phyloP scores from a whole-genome alignment of 306 rosid genomes.

The Alnus glutinosa region DNA sequence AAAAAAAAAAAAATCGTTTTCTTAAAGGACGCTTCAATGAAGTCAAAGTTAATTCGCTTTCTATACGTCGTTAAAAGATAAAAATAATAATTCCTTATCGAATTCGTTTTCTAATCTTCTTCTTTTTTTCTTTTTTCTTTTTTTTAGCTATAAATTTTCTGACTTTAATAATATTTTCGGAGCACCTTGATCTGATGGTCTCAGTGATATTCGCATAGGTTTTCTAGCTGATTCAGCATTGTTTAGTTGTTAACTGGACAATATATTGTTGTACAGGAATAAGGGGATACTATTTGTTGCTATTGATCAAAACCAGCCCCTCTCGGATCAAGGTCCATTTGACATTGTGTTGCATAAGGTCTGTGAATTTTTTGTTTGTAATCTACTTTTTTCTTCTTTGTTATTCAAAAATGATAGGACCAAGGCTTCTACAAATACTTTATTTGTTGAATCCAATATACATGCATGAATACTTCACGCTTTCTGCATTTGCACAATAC shows the following conservation, averaged over 20 bases:
- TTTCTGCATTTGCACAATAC: neutral
- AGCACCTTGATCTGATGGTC: neutral
- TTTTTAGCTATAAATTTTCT: neutral
- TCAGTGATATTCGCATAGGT: neutral
- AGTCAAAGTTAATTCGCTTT: neutral
- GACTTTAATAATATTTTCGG: neutral
- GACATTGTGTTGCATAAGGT: slow-evolving; percentile 91
- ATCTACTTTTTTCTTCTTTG: neutral
- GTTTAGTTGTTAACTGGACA: slow-evolving; percentile 17
- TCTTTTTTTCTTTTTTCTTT: neutral
- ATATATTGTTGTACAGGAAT: slow-evolving; percentile 49
- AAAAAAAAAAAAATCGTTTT: neutral
- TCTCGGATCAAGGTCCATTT: slow-evolving; percentile 89
- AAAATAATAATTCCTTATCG: neutral
- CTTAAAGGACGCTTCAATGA: neutral
- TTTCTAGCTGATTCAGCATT: neutral
- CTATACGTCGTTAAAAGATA: neutral
- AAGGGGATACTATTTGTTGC: slow-evolving; percentile 84
- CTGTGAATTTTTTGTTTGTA: neutral
- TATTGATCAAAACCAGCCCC: slow-evolving; percentile 69
- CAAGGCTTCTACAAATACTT: neutral
- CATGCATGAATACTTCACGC: neutral
- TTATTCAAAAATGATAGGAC: neutral
- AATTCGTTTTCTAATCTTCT: neutral
- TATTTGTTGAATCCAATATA: neutral